A percentile compares a stretch with the other conserved stretches of the same genome.
Evolutionary conservation across 352 stramenopile genomes (phyloP).

Genomic region (Peronospora tabacina): DNA sequence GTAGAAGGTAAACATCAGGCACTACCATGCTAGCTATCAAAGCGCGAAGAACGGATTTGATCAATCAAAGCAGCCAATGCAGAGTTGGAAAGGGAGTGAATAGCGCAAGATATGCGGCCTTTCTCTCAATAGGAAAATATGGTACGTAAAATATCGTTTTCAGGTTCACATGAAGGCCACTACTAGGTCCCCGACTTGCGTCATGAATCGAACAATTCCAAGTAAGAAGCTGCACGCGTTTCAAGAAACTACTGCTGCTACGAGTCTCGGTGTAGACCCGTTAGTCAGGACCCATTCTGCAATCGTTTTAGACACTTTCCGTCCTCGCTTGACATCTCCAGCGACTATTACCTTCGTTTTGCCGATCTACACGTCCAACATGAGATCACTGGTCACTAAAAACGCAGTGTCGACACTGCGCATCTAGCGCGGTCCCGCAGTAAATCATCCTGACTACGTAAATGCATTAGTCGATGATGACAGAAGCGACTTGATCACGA

Average conservation of each 20-base stretch:
- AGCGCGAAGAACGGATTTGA: slow-evolving; percentile 1
- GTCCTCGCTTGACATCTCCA: not conserved
- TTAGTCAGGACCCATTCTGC: too few species aligned
- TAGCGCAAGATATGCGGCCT: slow-evolving; percentile 3
- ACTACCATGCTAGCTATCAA: slow-evolving; percentile 11
- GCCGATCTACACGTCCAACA: not conserved
- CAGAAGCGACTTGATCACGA: not conserved
- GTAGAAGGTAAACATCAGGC: not conserved
- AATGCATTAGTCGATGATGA: too few species aligned
- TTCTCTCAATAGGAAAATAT: slow-evolving; percentile 16
- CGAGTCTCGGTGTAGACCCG: not conserved
- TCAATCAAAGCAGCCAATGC: not conserved
- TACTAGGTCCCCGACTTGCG: not conserved
- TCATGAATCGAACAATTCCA: too few species aligned
- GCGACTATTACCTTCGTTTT: too few species aligned
- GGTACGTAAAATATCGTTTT: too few species aligned
- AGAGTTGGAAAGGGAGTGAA: slow-evolving; percentile 23
- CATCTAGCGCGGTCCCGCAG: not conserved
- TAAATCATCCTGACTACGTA: too few species aligned
- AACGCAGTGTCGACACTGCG: not conserved
- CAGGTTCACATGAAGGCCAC: not conserved
- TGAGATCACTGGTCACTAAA: not conserved
- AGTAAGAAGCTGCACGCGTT: not conserved
- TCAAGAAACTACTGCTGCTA: too few species aligned
- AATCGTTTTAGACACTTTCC: not conserved